Conservation (phyloP, 208 protist genomes). For the Acanthamoeba culbertsoni region DNA sequence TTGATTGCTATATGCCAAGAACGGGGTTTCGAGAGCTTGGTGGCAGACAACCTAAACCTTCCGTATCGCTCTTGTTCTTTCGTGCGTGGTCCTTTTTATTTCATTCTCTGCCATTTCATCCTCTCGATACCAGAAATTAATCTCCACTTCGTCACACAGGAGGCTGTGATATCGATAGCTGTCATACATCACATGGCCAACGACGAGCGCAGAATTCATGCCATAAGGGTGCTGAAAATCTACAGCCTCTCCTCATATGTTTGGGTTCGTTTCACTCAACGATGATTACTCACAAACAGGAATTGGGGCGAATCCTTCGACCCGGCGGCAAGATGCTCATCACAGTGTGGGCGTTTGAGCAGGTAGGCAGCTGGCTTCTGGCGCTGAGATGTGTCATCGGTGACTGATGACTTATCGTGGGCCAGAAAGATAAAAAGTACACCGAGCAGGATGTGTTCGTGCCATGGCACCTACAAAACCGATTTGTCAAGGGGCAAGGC, state of each 20-base stretch:
- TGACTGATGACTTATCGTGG: too few relatives aligned
- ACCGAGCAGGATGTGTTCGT: constrained; percentile 63
- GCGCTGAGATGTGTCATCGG: neutral
- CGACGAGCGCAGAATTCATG: constrained; percentile 46
- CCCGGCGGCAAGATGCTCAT: constrained; percentile 57
- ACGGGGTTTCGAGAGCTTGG: constrained; percentile 49
- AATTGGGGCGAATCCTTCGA: constrained; percentile 52
- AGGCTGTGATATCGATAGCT: constrained; percentile 66
- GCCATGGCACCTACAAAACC: constrained; percentile 52
- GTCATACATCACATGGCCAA: constrained; percentile 70
- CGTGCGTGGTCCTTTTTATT: neutral
- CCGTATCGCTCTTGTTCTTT: constrained; percentile 47
- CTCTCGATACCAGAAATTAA: too few relatives aligned
- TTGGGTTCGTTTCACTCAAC: neutral
- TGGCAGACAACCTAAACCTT: constrained; percentile 58
- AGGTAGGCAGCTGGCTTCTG: neutral
- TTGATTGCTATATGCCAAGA: constrained; percentile 55
- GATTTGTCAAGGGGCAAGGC: neutral
- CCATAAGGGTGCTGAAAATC: neutral
- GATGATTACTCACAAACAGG: neutral
- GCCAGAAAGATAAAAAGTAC: constrained; percentile 58
- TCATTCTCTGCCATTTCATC: neutral
- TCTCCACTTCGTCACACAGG: too few relatives aligned
- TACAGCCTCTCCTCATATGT: neutral
- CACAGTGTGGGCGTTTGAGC: constrained; percentile 69